These are phyloP conservation scores for Hypoxylon sp. DNA, from an alignment of 2,329 filamentous ascomycete species.

Conservation along the genomic window DNA sequence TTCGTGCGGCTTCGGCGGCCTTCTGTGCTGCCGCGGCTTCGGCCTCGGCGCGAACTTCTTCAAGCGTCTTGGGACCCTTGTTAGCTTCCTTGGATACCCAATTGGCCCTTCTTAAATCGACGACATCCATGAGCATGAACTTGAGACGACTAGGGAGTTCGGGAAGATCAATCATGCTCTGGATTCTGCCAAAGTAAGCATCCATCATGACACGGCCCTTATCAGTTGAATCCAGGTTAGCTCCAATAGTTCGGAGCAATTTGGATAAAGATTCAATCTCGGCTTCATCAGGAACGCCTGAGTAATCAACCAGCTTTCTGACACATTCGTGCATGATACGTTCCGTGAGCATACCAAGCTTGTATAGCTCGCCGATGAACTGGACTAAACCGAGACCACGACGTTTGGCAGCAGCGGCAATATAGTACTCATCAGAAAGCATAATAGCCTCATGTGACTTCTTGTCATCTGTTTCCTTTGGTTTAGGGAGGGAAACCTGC, in stretches of 20 bases:
- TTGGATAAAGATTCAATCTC: constrained; percentile 97
- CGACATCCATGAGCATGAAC: constrained; percentile 97
- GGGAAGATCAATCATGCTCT: constrained; percentile 82
- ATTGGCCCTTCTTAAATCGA: constrained; percentile 82
- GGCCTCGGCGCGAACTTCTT: constrained; percentile 87
- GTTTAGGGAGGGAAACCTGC: constrained; percentile 88
- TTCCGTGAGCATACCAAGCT: constrained; percentile 97
- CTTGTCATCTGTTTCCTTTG: constrained; percentile 74
- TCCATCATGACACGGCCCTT: constrained; percentile 91
- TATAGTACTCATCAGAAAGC: constrained; percentile 97
- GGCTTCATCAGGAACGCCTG: constrained; percentile 92
- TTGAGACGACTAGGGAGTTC: constrained; percentile 87
- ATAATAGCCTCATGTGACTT: constrained; percentile 80
- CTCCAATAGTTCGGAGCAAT: constrained; percentile 91
- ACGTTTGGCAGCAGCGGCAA: constrained; percentile 93
- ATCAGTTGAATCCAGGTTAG: constrained; percentile 84
- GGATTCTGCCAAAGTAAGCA: constrained; percentile 92
- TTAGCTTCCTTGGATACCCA: constrained; percentile 91
- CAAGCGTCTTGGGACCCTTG: constrained; percentile 97
- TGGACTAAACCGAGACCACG: constrained; percentile 97
- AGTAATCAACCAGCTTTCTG: constrained; percentile 95
- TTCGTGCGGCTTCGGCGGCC: constrained; percentile 78
- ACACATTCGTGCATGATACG: constrained; percentile 99
- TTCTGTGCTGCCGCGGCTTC: constrained; percentile 85
- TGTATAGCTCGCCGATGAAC: constrained; percentile 99